Conservation (phyloP, 768 basidiomycete species). For the Mycena galericulata region DNA sequence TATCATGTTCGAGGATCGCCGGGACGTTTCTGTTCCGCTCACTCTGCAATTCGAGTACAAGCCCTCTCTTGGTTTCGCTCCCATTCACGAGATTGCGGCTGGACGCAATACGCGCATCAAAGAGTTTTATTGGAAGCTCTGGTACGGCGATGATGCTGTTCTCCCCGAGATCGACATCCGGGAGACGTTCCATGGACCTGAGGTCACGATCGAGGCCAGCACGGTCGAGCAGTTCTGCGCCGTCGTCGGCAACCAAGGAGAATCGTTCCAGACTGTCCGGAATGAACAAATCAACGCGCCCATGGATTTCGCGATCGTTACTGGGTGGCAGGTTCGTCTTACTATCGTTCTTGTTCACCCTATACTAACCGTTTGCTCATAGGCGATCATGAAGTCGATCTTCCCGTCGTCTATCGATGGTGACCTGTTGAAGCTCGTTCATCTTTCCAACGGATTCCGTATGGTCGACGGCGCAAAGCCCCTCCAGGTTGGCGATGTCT, state of each 20-base stretch:
- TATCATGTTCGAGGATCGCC: constrained; percentile 87
- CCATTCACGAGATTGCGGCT: constrained; percentile 90
- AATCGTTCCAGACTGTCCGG: constrained; percentile 86
- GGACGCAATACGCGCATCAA: constrained; percentile 93
- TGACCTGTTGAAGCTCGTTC: constrained; percentile 94
- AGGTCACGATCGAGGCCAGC: constrained; percentile 81
- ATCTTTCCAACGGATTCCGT: constrained; percentile 97
- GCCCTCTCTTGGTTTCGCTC: constrained; percentile 88
- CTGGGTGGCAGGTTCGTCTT: constrained; percentile 92
- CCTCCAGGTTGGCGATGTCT: constrained; percentile 88
- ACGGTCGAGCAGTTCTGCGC: constrained; percentile 92
- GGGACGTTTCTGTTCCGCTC: constrained; percentile 81
- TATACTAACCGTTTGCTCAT: constrained; percentile 25
- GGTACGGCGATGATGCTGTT: constrained; percentile 90
- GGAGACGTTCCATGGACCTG: constrained; percentile 88
- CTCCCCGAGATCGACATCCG: constrained; percentile 85
- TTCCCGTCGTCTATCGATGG: constrained; percentile 95
- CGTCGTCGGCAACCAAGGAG: constrained; percentile 93
- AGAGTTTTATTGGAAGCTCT: constrained; percentile 97
- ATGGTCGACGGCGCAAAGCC: constrained; percentile 83
- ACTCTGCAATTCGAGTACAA: constrained; percentile 86
- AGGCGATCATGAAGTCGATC: constrained; percentile 99
- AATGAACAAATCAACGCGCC: constrained; percentile 84
- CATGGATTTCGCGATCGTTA: constrained; percentile 99
- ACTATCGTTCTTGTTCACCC: not conserved